These are phyloP conservation scores for Colletotrichum sp. DNA, from an alignment of 2,329 filamentous ascomycete species.

Conservation along the genomic window DNA sequence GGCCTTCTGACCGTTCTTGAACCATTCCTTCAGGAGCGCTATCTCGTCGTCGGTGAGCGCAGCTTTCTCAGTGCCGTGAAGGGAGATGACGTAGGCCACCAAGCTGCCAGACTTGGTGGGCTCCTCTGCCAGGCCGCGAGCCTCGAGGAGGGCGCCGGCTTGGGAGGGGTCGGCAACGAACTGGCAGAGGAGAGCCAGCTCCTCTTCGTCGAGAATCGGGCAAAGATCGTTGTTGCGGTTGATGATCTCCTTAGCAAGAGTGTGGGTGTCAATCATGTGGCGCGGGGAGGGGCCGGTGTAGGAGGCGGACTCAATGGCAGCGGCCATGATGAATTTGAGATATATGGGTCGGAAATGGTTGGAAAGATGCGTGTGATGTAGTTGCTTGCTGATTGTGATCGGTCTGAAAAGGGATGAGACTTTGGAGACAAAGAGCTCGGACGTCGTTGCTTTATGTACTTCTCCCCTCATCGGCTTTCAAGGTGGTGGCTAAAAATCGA, in stretches of 20 bases:
- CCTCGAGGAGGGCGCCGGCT: neutral
- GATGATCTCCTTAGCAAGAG: slow-evolving; percentile 23
- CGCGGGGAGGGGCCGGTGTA: slow-evolving; percentile 20
- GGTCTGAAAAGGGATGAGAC: too few species aligned
- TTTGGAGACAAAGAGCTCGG: too few species aligned
- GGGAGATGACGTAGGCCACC: slow-evolving; percentile 13
- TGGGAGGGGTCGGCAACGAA: slow-evolving; percentile 1
- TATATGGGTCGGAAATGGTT: too few species aligned
- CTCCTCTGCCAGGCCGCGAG: neutral
- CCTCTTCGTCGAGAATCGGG: slow-evolving; percentile 13
- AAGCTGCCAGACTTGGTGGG: slow-evolving; percentile 1
- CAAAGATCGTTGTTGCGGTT: slow-evolving; percentile 18
- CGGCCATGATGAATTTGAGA: neutral
- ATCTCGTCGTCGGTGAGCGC: slow-evolving; percentile 16
- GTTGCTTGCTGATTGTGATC: too few species aligned
- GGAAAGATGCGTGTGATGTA: too few species aligned
- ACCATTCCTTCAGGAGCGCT: slow-evolving; percentile 14
- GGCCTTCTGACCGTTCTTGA: neutral
- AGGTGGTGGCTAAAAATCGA: too few species aligned
- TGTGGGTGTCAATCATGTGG: slow-evolving; percentile 20
- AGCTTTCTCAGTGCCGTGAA: slow-evolving; percentile 8
- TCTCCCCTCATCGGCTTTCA: too few species aligned
- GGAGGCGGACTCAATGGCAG: neutral
- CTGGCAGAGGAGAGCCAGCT: slow-evolving; percentile 3
- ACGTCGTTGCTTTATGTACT: too few species aligned